Percentiles rank a stretch among this genome's conserved stretches.
These are phyloP conservation scores for Coprinopsis sp. DNA, from an alignment of 768 basidiomycete species.

Conservation along the genomic window DNA sequence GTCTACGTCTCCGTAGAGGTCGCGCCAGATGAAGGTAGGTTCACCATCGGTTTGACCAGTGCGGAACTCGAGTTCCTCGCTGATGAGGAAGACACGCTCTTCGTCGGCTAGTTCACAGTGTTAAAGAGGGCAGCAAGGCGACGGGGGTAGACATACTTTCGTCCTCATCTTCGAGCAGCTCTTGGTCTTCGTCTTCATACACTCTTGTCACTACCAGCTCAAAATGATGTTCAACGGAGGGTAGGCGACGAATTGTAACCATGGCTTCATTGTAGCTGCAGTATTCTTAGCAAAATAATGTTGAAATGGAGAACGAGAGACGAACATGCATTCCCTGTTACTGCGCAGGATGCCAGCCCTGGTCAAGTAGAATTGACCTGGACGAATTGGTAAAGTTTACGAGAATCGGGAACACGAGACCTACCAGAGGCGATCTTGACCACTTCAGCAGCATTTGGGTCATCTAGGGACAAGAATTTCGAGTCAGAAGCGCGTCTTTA, in stretches of 20 bases:
- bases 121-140: too few relatives aligned
- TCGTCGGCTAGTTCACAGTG: conserved; percentile 67
- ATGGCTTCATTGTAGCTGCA: conserved; percentile 87
- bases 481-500: conserved; percentile 12
- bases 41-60: conserved; percentile 69
- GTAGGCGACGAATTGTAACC: conserved; percentile 84
- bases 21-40: conserved; percentile 86
- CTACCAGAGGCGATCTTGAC: conserved; percentile 82
- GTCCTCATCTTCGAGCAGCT: conserved; percentile 90
- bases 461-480: conserved; percentile 50
- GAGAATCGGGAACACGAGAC: neutral
- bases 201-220: conserved; percentile 95
- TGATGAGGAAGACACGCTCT: conserved; percentile 88
- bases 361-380: conserved; percentile 82
- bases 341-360: conserved; percentile 89
- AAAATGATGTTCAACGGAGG: conserved; percentile 71
- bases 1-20: conserved; percentile 85
- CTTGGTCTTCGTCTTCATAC: conserved; percentile 95
- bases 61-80: conserved; percentile 85
- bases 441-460: conserved; percentile 91
- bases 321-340: conserved; percentile 96
- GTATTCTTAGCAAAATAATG: conserved; percentile 27
- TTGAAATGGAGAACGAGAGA: neutral
- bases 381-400: conserved; percentile 1
- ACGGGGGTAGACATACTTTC: conserved; percentile 66